Conservation (phyloP, 805 yeast genomes). For the Teunomyces lycoperdinae region DNA sequence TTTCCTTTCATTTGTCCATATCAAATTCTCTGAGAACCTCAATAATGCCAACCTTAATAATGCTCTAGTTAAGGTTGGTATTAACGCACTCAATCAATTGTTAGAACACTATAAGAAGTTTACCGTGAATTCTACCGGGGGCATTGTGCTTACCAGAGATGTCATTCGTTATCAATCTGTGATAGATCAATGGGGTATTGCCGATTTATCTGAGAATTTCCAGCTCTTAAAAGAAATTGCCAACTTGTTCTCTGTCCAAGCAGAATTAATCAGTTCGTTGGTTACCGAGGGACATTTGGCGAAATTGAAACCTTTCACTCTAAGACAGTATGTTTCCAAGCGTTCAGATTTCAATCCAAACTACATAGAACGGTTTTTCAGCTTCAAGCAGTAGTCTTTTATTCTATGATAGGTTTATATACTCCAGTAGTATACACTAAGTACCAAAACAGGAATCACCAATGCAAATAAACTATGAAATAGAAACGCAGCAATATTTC, state of each 20-base stretch:
- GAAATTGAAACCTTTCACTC: constrained; percentile 55
- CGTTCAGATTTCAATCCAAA: constrained; percentile 67
- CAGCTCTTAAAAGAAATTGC: constrained; percentile 77
- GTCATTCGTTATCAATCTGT: constrained; percentile 70
- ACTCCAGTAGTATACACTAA: constrained; percentile 6
- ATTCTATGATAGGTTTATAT: constrained; percentile 1
- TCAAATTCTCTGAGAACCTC: constrained; percentile 36
- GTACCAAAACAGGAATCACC: constrained; percentile 3
- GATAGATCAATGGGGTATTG: constrained; percentile 65
- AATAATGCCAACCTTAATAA: constrained; percentile 44
- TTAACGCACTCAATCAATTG: constrained; percentile 53
- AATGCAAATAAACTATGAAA: constrained; percentile 2
- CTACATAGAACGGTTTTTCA: constrained; percentile 46
- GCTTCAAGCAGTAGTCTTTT: constrained; percentile 20
- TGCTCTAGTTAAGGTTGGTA: constrained; percentile 56
- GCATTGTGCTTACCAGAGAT: constrained; percentile 77
- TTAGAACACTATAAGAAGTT: constrained; percentile 73
- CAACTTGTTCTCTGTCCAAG: constrained; percentile 80
- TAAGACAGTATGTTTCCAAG: constrained; percentile 64
- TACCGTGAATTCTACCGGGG: constrained; percentile 78
- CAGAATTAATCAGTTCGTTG: constrained; percentile 71
- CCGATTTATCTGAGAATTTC: constrained; percentile 59
- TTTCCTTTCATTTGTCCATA: constrained; percentile 45
- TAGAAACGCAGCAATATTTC: constrained; percentile 1
- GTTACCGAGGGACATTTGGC: constrained; percentile 79